Base-by-base conservation (phyloP, 1,284 basidiomycete genomes). In the Cryptococcus sp. region DNA sequence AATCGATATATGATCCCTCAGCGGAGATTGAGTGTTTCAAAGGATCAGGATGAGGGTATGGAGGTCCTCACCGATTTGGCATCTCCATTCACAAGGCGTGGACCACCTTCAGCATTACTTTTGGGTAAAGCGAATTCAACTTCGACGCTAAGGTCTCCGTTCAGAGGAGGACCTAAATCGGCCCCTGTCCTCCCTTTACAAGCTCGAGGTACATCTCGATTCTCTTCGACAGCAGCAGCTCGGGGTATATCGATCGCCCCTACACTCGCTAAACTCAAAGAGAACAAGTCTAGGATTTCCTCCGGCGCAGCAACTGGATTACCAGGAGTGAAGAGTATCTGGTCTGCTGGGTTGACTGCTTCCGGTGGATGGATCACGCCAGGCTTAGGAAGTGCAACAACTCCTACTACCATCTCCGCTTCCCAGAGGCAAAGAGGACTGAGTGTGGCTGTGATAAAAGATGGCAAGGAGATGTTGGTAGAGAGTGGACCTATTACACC, bases 401-500 rank as follows among this genome's bases (percentile, higher is more conserved):
- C 52, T 25, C 32, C 50, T 25, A 48, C 54, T n/a, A 42, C 49
- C 13, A 24, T 37, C 2, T 36, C 19, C 16, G 51, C 47, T 21
- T 21, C 49, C 13, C 43, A 23, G 16, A 56, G 63, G 18, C 53
- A 50, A 14, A 55, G 72, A 21, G 72, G 72, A 2, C 53, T 73
- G 32, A 65, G 62, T 1, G 60, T 72, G 31, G 72, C 67, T 2
- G 60, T 73, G 22, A 37, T 73, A 13, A 69, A 59, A 42, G 59
- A 59, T 11, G 60, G 54, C 16, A 58, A 57, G 19, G 62, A 63
- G 52, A 48, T 69, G 36, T 28, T 65, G 31, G 57, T 61, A 7
- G 66, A 63, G 48, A 59, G 63, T 54, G 48, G 52, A 22, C 69
- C 66, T 1, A 45, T 67, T 7, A 66, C 63, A 5, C 63, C 67